Conservation (phyloP, 192 early-diverging fungal species). For the Entomortierella beljakovae region DNA sequence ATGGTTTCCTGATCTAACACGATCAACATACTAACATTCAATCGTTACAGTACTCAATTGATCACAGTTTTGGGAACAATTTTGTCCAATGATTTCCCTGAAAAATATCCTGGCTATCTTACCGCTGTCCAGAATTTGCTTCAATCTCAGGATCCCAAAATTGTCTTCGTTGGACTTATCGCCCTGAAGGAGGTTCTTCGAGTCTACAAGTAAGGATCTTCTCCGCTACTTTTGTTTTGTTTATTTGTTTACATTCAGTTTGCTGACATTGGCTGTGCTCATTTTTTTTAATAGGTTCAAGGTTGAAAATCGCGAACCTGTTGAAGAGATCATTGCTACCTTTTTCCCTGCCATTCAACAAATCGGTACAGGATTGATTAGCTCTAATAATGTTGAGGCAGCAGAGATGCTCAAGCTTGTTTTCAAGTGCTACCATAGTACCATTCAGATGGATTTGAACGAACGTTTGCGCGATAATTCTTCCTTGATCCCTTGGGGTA, state of each 20-base stretch:
- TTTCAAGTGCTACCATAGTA: slow-evolving; percentile 84
- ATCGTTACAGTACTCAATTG: slow-evolving; percentile 80
- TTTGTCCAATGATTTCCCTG: slow-evolving; percentile 81
- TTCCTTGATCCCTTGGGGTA: slow-evolving; percentile 90
- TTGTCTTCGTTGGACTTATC: slow-evolving; percentile 82
- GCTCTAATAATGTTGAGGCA: slow-evolving; percentile 74
- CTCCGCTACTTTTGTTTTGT: background rate
- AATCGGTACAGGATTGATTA: slow-evolving; percentile 77
- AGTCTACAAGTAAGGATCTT: slow-evolving; percentile 74
- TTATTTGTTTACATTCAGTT: background rate
- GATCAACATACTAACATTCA: too few species aligned
- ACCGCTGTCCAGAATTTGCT: slow-evolving; percentile 73
- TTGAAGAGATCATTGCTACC: slow-evolving; percentile 78
- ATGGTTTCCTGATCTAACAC: too few species aligned
- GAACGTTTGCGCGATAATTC: slow-evolving; percentile 69
- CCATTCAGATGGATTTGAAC: slow-evolving; percentile 74
- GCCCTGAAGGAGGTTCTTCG: slow-evolving; percentile 86
- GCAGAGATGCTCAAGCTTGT: slow-evolving; percentile 86
- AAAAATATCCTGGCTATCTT: slow-evolving; percentile 86
- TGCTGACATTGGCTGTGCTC: background rate
- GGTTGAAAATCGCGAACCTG: slow-evolving; percentile 75
- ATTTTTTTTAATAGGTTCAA: slow-evolving; percentile 37
- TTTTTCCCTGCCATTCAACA: slow-evolving; percentile 84
- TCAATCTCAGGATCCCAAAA: slow-evolving; percentile 71
- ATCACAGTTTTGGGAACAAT: slow-evolving; percentile 81